Evolutionary conservation across 1,284 basidiomycete species (phyloP).

Genomic region (Vanrija pseudolonga): DNA sequence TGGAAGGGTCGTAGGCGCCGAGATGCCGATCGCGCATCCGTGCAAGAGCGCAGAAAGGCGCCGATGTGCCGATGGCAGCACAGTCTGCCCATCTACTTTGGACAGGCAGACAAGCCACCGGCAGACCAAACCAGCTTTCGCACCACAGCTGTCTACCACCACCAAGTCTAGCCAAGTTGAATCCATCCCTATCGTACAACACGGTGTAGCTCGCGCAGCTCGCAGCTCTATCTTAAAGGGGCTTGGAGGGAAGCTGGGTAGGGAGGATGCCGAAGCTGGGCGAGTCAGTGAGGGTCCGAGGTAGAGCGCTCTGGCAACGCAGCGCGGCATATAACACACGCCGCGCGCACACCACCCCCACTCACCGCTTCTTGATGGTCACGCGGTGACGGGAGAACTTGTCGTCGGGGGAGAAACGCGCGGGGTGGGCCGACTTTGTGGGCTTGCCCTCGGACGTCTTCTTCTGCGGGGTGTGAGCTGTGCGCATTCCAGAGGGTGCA

Average conservation of each 20-base stretch:
- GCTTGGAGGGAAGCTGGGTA: constrained; percentile 84
- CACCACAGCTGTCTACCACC: neutral
- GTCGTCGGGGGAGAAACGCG: constrained; percentile 94
- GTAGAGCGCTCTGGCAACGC: neutral
- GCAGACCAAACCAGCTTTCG: too few species aligned
- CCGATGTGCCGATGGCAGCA: too few species aligned
- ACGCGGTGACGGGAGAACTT: constrained; percentile 95
- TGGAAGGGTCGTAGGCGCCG: too few species aligned
- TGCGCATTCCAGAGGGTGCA: too few species aligned
- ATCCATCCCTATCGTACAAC: constrained; percentile 17
- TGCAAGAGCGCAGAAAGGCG: too few species aligned
- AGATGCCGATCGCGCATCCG: too few species aligned
- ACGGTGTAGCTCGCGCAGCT: neutral
- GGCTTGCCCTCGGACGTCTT: constrained; percentile 70
- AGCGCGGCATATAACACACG: too few species aligned
- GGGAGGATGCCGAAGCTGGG: constrained; percentile 68
- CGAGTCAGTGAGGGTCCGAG: neutral
- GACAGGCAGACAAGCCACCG: too few species aligned
- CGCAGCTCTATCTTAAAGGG: constrained; percentile 57
- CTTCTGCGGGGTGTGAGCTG: constrained; percentile 60
- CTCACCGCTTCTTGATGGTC: constrained; percentile 84
- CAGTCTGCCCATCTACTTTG: too few species aligned
- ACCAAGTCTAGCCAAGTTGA: neutral
- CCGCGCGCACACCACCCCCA: neutral
- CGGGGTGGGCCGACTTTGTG: constrained; percentile 91